Evolutionary conservation across 1,139 yeast genomes (phyloP), one percentile per base, ranked within the genome.

Genomic region (Protomyces lactucae-debilis): DNA sequence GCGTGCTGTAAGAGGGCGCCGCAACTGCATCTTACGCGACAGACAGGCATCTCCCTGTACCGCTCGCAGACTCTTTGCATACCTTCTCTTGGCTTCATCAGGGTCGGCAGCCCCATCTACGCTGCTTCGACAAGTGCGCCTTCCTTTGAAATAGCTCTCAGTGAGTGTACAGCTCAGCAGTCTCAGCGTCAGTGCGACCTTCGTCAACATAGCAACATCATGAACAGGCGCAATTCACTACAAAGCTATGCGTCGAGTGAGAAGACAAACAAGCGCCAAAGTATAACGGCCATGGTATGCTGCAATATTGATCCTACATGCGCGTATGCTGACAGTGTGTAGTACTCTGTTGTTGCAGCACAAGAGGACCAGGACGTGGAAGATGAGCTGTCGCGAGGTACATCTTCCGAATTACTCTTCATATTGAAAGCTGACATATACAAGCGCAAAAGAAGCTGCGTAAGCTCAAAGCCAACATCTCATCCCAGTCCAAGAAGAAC

Each of bases 401-500:
- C 25, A 61, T 55, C 18, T 16, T 52, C 40, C 21, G 21, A 21
- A 54, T 21, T 37, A n/a, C 40, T 12, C 12, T 37, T 16, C 32
- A 12, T 3, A 10, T 8, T 9, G 45, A 21, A 10, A 40, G 10
- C 59, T 55, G 32, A 55, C 39, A 35, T 16, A 8, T 12, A 8
- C 10, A 3, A 64, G 74, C 78, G 5, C 79, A 76, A 69, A 70
- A 71, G 57, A 74, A 73, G 55, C 70, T 76, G 51, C 70, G 77
- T 25, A 72, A 70, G 45, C 73, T 77, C 40, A 77, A 77, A 67
- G 69, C 74, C 2, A 70, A 71, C 63, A 77, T 77, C 52, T 73
- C 78, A 9, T 76, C 75, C 59, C 78, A 75, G 68, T 72, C 76
- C 45, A 77, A 76, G 67, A 71, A 72, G 65, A 77, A 77, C 68